These are phyloP conservation scores for Neophaeococcomyces mojaviensis DNA, from an alignment of 2,329 filamentous ascomycete species.

Conservation along the genomic window DNA sequence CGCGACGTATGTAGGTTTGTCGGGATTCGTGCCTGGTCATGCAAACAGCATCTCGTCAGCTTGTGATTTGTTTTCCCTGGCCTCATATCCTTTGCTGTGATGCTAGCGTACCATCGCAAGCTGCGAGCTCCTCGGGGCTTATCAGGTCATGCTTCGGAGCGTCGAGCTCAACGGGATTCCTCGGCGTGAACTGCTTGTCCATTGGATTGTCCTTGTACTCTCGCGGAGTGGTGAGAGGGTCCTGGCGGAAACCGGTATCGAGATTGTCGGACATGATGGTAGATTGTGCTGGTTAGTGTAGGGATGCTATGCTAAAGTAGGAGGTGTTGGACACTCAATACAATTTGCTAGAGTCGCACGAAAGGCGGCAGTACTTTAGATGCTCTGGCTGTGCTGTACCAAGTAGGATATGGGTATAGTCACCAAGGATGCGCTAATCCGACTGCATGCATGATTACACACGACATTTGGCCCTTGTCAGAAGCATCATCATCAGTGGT, in stretches of 20 bases:
- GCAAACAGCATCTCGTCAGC: constrained; percentile 5
- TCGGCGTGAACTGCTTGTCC: constrained; percentile 31
- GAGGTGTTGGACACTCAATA: no score
- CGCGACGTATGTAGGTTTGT: constrained; percentile 51
- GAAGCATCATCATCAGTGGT: no score
- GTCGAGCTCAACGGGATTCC: constrained; percentile 50
- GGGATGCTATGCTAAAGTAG: no score
- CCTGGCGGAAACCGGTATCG: not conserved
- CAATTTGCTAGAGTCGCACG: no score
- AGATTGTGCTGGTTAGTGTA: not conserved
- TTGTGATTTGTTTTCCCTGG: no score
- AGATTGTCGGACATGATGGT: not conserved
- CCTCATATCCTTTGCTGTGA: not conserved
- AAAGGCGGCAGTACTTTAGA: no score
- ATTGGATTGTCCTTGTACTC: constrained; percentile 25
- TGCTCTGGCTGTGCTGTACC: no score
- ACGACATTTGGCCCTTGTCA: no score
- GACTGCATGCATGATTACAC: no score
- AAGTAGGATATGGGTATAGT: no score
- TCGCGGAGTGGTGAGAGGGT: constrained; percentile 20
- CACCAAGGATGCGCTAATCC: no score
- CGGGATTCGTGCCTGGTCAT: constrained; percentile 32
- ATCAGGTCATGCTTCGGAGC: constrained; percentile 86
- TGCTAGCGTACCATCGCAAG: constrained; percentile 71
- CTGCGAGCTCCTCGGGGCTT: constrained; percentile 66